Percentiles rank a stretch among this genome's conserved stretches.
These are phyloP conservation scores for Hymenotorrendiella dingleyae DNA, from an alignment of 2,329 filamentous ascomycete species.

Conservation along the genomic window DNA sequence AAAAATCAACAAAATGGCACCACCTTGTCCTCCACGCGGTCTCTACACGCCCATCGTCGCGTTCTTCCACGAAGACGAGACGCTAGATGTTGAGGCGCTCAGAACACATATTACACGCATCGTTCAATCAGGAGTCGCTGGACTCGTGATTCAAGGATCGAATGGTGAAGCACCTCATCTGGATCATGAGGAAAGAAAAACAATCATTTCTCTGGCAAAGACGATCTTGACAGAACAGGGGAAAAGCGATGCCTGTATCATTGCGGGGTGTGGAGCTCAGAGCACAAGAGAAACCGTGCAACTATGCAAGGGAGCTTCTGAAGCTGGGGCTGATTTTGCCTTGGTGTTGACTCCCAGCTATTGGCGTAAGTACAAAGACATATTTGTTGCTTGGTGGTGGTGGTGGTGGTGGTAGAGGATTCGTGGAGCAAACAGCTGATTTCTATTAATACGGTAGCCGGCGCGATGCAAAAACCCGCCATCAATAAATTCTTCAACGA, in stretches of 20 bases:
- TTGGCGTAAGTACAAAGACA: constrained; percentile 44
- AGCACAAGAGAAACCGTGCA: constrained; percentile 62
- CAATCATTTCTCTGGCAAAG: constrained; percentile 56
- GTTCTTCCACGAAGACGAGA: constrained; percentile 52
- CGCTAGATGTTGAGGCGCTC: constrained; percentile 47
- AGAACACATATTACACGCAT: constrained; percentile 51
- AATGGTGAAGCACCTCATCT: constrained; percentile 72
- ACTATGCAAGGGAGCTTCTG: constrained; percentile 57
- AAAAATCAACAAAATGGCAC: no score
- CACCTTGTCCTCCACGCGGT: constrained; percentile 35
- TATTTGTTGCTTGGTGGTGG: constrained; percentile 40
- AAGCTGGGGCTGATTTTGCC: constrained; percentile 59
- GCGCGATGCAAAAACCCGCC: constrained; percentile 36
- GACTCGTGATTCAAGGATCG: constrained; percentile 63
- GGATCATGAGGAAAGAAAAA: constrained; percentile 56
- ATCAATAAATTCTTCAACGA: constrained; percentile 52
- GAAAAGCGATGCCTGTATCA: constrained; percentile 50
- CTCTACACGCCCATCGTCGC: constrained; percentile 60
- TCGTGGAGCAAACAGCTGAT: no score
- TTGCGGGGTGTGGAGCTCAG: constrained; percentile 64
- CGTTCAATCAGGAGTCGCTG: constrained; percentile 56
- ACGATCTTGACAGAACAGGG: constrained; percentile 53
- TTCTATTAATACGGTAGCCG: no score
- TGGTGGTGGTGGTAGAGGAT: no score
- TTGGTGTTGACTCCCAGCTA: constrained; percentile 65